phyloP scores from a whole-genome alignment of 2,329 filamentous ascomycete species.

The Diplodia sapinea region DNA sequence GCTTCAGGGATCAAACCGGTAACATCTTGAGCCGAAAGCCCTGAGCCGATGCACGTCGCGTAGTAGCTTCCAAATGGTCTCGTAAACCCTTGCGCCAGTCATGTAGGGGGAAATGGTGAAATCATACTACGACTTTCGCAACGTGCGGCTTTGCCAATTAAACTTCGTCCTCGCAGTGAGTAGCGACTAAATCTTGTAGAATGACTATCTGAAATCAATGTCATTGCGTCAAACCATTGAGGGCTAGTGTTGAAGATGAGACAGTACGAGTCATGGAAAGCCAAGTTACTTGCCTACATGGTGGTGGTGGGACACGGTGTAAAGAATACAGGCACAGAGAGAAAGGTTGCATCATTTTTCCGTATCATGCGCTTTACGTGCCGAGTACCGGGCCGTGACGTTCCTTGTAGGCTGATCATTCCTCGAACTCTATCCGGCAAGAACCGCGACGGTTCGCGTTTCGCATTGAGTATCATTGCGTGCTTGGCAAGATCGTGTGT shows the following conservation, averaged over 20 bases:
- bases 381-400: not conserved
- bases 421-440: not conserved
- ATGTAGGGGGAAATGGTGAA: too few species aligned
- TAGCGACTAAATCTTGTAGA: too few species aligned
- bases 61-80: not conserved
- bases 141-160: too few species aligned
- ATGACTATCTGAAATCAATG: too few species aligned
- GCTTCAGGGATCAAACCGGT: not conserved
- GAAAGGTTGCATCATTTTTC: not conserved
- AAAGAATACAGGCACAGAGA: not conserved
- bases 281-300: not conserved
- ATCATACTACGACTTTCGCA: too few species aligned
- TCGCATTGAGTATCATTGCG: not conserved
- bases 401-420: not conserved
- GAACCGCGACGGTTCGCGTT: not conserved
- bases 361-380: not conserved
- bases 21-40: not conserved
- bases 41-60: not conserved
- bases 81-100: too few species aligned
- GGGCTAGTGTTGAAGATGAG: not conserved
- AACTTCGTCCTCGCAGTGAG: too few species aligned
- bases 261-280: not conserved
- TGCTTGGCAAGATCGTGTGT: not conserved
- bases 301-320: not conserved
- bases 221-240: too few species aligned